These are phyloP conservation scores for Xylariales sp. DNA, from an alignment of 2,329 filamentous ascomycete species.

Conservation along the genomic window DNA sequence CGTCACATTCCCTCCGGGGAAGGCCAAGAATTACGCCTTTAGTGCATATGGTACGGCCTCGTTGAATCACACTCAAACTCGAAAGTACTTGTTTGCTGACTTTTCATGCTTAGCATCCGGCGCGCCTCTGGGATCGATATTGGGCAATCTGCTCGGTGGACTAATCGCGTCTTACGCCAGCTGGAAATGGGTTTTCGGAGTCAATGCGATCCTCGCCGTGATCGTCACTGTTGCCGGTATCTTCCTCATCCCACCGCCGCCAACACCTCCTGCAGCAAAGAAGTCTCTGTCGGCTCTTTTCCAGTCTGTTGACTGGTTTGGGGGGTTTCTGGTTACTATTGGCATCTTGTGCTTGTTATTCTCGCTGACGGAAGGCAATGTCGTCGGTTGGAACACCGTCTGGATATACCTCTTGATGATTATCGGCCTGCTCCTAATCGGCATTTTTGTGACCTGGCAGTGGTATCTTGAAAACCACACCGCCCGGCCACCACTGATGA, in stretches of 20 bases:
- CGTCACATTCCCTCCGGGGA: conserved; percentile 61
- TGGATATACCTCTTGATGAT: conserved; percentile 60
- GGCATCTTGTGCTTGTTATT: conserved; percentile 61
- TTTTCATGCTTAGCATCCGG: conserved; percentile 44
- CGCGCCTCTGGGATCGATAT: conserved; percentile 58
- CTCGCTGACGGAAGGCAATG: conserved; percentile 64
- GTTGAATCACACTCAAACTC: no score
- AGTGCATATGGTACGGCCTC: conserved; percentile 51
- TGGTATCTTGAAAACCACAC: conserved; percentile 50
- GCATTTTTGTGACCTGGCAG: conserved; percentile 58
- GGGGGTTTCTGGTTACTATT: conserved; percentile 57
- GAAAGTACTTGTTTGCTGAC: no score
- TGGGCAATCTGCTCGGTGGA: conserved; percentile 62
- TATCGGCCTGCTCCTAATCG: conserved; percentile 51
- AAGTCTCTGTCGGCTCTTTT: conserved; percentile 27
- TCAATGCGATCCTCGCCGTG: conserved; percentile 55
- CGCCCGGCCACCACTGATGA: conserved; percentile 55
- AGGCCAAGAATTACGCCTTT: conserved; percentile 68
- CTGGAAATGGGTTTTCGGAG: conserved; percentile 67
- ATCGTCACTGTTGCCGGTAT: conserved; percentile 52
- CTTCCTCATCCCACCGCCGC: conserved; percentile 54
- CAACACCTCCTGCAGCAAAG: conserved; percentile 18
- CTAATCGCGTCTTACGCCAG: conserved; percentile 57
- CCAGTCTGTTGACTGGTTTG: conserved; percentile 61
- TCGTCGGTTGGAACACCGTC: conserved; percentile 61